Evolutionary conservation across 805 yeast species (phyloP).

Genomic region (Schwanniomyces vanrijiae): DNA sequence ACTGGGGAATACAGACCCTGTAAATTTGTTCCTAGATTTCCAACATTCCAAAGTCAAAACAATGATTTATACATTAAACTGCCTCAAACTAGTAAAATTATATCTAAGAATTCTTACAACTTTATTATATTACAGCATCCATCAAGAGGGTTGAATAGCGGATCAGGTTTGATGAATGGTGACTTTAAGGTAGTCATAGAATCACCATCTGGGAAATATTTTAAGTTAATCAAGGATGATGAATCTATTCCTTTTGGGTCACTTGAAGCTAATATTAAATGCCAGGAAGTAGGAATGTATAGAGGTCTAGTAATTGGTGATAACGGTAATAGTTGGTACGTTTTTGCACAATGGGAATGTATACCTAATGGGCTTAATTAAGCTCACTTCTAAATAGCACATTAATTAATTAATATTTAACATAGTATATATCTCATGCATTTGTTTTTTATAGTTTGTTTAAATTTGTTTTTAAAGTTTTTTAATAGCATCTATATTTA

Average conservation of each 20-base stretch:
- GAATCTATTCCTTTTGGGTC: conserved; percentile 48
- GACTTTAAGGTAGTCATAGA: conserved; percentile 68
- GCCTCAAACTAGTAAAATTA: conserved; percentile 74
- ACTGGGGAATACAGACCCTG: conserved; percentile 61
- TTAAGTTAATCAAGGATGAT: conserved; percentile 54
- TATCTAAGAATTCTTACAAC: conserved; percentile 56
- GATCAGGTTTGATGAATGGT: conserved; percentile 31
- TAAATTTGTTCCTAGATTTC: conserved; percentile 69
- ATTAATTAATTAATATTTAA: not conserved
- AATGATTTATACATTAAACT: conserved; percentile 80
- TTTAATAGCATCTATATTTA: not conserved
- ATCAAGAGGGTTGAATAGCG: conserved; percentile 45
- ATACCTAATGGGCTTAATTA: conserved; percentile 14
- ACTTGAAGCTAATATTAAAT: conserved; percentile 60
- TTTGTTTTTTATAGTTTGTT: not conserved
- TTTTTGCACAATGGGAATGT: conserved; percentile 89
- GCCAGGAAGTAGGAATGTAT: conserved; percentile 79
- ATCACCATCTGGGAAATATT: conserved; percentile 81
- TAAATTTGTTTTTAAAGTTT: not conserved
- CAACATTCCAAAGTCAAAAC: conserved; percentile 65
- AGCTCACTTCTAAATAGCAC: not conserved
- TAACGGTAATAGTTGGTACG: conserved; percentile 77
- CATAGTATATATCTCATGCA: not conserved
- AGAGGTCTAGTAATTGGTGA: conserved; percentile 79
- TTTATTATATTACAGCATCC: conserved; percentile 68